These are phyloP conservation scores for Coemansia sp. DNA, from an alignment of 192 early-diverging fungal genomes.

Conservation along the genomic window DNA sequence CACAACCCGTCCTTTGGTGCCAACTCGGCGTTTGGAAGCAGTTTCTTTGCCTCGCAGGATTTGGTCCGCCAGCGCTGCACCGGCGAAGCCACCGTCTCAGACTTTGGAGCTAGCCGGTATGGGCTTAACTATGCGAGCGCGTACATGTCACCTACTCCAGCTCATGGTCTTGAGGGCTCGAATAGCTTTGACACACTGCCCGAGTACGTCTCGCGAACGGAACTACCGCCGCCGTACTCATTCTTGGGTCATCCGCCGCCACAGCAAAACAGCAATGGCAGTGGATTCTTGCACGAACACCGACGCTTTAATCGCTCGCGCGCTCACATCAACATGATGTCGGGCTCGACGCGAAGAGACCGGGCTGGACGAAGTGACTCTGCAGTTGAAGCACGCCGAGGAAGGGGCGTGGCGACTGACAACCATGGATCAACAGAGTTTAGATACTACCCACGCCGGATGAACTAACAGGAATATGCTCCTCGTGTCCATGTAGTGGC, in stretches of 20 bases:
- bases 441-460: constrained; percentile 26
- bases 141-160: constrained; percentile 2
- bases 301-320: constrained; percentile 12
- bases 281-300: constrained; percentile 4
- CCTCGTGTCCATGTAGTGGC: neutral
- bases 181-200: constrained; percentile 46
- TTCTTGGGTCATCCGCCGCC: constrained; percentile 4
- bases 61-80: constrained; percentile 15
- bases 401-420: neutral
- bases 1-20: constrained; percentile 15
- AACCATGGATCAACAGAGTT: constrained; percentile 13
- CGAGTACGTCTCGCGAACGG: constrained; percentile 24
- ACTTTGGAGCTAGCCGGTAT: constrained; percentile 40
- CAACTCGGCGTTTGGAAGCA: constrained; percentile 36
- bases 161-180: constrained; percentile 9
- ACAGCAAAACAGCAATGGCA: neutral
- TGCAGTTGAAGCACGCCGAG: neutral
- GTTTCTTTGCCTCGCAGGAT: constrained; percentile 46
- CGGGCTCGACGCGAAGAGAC: constrained; percentile 2
- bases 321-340: constrained; percentile 12
- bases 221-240: constrained; percentile 41
- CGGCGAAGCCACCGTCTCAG: constrained; percentile 40
- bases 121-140: constrained; percentile 10
- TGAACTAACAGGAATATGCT: constrained; percentile 15
- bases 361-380: neutral